A percentile compares a stretch with the other conserved stretches of the same genome.
Conservation (phyloP, 805 yeast genomes). For the Lachancea mirantina region DNA sequence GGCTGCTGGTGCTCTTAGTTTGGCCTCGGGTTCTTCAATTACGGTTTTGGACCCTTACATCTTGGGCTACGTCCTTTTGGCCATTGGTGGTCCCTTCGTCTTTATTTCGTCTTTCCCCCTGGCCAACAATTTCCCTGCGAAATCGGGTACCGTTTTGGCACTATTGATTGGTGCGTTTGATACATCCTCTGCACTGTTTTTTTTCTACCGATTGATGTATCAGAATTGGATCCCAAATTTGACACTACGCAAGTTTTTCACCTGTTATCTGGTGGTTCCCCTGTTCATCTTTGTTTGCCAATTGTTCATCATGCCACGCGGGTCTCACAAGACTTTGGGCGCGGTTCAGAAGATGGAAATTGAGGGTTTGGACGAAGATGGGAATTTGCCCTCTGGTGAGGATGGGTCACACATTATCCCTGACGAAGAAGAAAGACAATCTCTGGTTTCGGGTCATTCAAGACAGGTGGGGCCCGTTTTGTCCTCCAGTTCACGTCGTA, state of each 20-base stretch:
- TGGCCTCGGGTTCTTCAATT: conserved; percentile 27
- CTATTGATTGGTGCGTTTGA: conserved; percentile 91
- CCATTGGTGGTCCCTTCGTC: conserved; percentile 91
- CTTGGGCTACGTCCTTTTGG: conserved; percentile 65
- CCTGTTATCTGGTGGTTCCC: conserved; percentile 65
- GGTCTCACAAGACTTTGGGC: conserved; percentile 66
- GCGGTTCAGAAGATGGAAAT: conserved; percentile 60
- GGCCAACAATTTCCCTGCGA: conserved; percentile 77
- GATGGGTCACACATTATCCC: conserved; percentile 39
- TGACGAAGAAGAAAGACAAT: conserved; percentile 35
- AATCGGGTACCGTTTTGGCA: conserved; percentile 76
- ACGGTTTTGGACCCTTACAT: conserved; percentile 54
- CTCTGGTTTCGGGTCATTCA: conserved; percentile 21
- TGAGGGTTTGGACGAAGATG: conserved; percentile 69
- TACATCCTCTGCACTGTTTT: conserved; percentile 81
- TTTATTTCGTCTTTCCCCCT: conserved; percentile 86
- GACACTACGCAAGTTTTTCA: conserved; percentile 54
- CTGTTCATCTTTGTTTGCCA: conserved; percentile 69
- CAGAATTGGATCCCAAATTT: conserved; percentile 28
- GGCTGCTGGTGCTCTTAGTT: conserved; percentile 44
- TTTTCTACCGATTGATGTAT: conserved; percentile 63
- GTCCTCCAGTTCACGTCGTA: conserved; percentile 28
- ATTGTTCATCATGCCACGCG: conserved; percentile 68
- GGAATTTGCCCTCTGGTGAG: conserved; percentile 38
- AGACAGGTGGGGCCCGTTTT: conserved; percentile 6